Evolutionary conservation across 169 alveolate species (phyloP).

Genomic region (Plasmodium inui): DNA sequence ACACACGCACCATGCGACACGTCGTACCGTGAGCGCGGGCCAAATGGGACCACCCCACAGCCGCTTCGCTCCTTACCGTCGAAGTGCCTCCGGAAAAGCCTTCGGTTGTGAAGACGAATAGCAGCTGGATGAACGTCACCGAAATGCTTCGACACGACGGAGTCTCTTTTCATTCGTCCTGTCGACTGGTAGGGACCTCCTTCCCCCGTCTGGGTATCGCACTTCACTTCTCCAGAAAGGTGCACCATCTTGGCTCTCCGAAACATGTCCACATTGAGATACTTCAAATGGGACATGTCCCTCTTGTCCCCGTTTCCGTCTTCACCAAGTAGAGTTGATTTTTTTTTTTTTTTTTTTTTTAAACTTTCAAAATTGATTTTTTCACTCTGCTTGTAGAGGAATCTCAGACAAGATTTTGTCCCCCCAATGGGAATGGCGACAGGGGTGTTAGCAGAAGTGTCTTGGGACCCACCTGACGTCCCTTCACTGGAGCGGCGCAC

Average conservation of each 20-base stretch:
- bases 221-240: neutral
- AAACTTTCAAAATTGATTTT: conserved; percentile 1
- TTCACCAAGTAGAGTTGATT: neutral
- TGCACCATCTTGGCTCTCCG: neutral
- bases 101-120: conserved; percentile 61
- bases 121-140: conserved; percentile 41
- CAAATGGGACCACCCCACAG: no score
- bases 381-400: conserved; percentile 21
- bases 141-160: neutral
- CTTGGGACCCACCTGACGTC: neutral
- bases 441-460: neutral
- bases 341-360: conserved; percentile 35
- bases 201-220: neutral
- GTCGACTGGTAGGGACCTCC: neutral
- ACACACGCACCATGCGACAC: neutral
- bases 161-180: neutral
- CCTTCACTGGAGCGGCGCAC: neutral
- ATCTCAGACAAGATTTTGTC: conserved; percentile 25
- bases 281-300: neutral
- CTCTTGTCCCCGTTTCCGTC: neutral
- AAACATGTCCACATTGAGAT: conserved; percentile 26
- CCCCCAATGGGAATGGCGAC: neutral
- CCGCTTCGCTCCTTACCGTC: conserved; percentile 2
- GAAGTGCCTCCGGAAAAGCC: conserved; percentile 23
- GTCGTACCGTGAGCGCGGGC: neutral